Base-by-base conservation (phyloP, 148 eudicot genomes). In the Amaranthus palmeri region DNA sequence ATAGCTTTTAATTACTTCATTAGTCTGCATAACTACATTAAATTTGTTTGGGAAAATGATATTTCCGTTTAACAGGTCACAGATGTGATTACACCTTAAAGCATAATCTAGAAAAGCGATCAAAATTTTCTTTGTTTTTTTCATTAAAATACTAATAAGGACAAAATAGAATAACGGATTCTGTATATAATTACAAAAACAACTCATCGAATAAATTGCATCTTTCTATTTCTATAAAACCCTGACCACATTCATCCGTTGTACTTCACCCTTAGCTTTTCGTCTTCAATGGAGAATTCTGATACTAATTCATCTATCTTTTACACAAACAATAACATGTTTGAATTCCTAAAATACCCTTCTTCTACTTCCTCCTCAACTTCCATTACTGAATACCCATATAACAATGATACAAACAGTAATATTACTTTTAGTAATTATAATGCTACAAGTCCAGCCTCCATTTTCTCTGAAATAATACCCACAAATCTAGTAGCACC, bases 331-430 rank as follows among this genome's bases (percentile, higher is more conserved):
- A 49, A n/a, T n/a, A n/a, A n/a, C n/a, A n/a, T 17, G 5, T 12
- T 44, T 25, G 14, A 68, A 5, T 68, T 69, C 72, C 72, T 69
- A 8, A 69, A 69, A 69, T 69, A 69, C 72, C 72, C 72, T 25
- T 7, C 14, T 25, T 54, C 25, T 25, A 18, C 57, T 64, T 12
- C 17, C 25, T 8, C 54, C 41, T 3, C 8, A 44, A 25, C 54
- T 36, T 15, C 14, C 45, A 8, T 8, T 44, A 8, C 0, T 17
- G 36, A 25, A 25, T 25, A 25, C 36, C 36, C 36, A 25, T 25
- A 25, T 25, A 25, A 25, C 36, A 25, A 25, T 25, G 36, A 25
- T 25, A 25, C n/a, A n/a, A n/a, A n/a, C n/a, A n/a, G n/a, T n/a
- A n/a, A n/a, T n/a, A n/a, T n/a, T n/a, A n/a, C 36, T 25, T 25